phyloP scores from a whole-genome alignment of 176 grass and related monocot species.

The Cocos nucifera region DNA sequence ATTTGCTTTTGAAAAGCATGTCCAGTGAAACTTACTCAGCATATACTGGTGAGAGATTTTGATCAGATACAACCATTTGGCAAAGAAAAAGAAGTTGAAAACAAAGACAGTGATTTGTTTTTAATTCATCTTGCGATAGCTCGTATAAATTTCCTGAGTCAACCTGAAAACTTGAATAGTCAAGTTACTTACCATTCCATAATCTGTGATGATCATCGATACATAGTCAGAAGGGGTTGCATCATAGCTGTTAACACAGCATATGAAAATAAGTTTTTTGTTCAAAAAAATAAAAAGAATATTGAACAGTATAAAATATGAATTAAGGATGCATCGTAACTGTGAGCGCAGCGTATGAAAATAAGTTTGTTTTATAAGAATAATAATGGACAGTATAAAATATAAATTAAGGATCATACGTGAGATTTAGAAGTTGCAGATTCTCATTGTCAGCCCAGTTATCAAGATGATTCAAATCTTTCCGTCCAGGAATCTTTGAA shows the following conservation, averaged over 20 bases:
- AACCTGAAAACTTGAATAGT: neutral
- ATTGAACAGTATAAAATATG: neutral
- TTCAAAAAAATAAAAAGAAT: too few relatives aligned
- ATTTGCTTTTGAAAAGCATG: too few relatives aligned
- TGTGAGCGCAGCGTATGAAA: slow-evolving; percentile 11
- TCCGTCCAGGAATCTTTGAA: slow-evolving; percentile 36
- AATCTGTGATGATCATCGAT: slow-evolving; percentile 83
- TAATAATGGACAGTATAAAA: too few relatives aligned
- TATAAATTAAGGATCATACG: slow-evolving; percentile 27
- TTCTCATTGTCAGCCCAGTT: slow-evolving; percentile 45
- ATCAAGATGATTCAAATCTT: slow-evolving; percentile 38
- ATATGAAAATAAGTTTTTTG: too few relatives aligned
- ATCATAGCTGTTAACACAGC: slow-evolving; percentile 44
- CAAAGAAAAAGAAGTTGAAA: too few relatives aligned
- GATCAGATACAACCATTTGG: too few relatives aligned
- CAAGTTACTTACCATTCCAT: slow-evolving; percentile 62
- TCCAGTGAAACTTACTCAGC: too few relatives aligned
- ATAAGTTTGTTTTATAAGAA: too few relatives aligned
- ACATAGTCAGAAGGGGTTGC: slow-evolving; percentile 72
- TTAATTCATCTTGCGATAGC: too few relatives aligned
- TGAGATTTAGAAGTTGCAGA: slow-evolving; percentile 70
- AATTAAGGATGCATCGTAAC: slow-evolving; percentile 39
- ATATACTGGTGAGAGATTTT: too few relatives aligned
- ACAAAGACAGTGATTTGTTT: too few relatives aligned
- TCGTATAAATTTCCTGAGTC: too few relatives aligned